Evolutionary conservation across 306 rosid species (phyloP).

Genomic region (Cucumis melo): DNA sequence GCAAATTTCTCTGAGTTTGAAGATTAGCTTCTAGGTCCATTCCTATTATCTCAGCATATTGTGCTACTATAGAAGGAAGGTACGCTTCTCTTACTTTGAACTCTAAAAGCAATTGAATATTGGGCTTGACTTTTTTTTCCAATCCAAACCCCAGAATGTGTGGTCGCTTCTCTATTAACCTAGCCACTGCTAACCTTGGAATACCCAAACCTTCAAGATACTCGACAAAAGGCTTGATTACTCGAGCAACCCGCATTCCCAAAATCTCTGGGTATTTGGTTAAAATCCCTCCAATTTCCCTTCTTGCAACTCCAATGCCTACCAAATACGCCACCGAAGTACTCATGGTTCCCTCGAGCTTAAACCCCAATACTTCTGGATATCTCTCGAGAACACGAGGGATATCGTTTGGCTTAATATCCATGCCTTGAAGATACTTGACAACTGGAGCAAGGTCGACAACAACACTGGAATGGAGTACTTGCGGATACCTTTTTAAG

Average conservation of each 20-base stretch:
- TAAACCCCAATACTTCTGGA: conserved; percentile 83
- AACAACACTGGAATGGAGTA: conserved; percentile 92
- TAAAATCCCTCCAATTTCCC: conserved; percentile 75
- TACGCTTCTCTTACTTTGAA: conserved; percentile 45
- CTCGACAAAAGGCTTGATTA: conserved; percentile 88
- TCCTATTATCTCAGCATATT: conserved; percentile 76
- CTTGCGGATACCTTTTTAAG: conserved; percentile 84
- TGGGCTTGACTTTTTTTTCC: conserved; percentile 67
- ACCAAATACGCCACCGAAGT: conserved; percentile 87
- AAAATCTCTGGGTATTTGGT: conserved; percentile 81
- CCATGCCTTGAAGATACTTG: conserved; percentile 91
- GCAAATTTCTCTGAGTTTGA: conserved; percentile 35
- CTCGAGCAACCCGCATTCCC: conserved; percentile 88
- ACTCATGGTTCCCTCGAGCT: conserved; percentile 99
- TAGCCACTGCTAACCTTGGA: conserved; percentile 79
- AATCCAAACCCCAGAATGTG: conserved; percentile 80
- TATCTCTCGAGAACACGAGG: conserved; percentile 82
- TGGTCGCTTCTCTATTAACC: conserved; percentile 75
- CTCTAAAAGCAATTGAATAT: conserved; percentile 61
- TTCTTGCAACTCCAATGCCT: conserved; percentile 81
- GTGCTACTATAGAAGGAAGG: conserved; percentile 67
- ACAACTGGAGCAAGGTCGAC: conserved; percentile 81
- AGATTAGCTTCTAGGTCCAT: conserved; percentile 63
- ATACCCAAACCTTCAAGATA: conserved; percentile 71
- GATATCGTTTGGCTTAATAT: conserved; percentile 57